A percentile compares a stretch with the other conserved stretches of the same genome.
Evolutionary conservation across 208 protist species (phyloP).

Genomic region (Wallacemonas rigidus): DNA sequence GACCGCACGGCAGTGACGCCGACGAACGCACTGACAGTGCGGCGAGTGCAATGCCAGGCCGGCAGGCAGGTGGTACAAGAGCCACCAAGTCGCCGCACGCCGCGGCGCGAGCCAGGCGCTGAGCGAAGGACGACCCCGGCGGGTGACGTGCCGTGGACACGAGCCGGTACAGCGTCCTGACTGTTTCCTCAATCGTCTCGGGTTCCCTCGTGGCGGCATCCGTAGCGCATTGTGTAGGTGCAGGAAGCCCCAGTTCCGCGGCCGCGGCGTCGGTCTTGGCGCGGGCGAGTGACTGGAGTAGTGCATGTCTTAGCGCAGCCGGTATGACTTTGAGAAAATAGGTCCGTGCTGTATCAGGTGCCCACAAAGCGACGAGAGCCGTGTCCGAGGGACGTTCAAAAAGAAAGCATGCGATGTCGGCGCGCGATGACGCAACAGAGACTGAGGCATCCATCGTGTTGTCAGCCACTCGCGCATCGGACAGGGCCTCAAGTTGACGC

Average conservation of each 20-base stretch:
- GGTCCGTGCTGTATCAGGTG: constrained; percentile 34
- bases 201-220: neutral
- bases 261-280: too few relatives aligned
- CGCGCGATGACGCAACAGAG: neutral
- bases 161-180: neutral
- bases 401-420: constrained; percentile 45
- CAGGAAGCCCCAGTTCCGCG: too few relatives aligned
- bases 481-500: neutral
- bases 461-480: neutral
- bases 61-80: constrained; percentile 22
- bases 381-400: constrained; percentile 47
- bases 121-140: neutral
- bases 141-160: neutral
- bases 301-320: constrained; percentile 36
- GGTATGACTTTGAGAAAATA: constrained; percentile 73
- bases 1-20: neutral
- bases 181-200: neutral
- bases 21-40: constrained; percentile 2
- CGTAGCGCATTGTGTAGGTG: too few relatives aligned
- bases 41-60: constrained; percentile 23
- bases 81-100: constrained; percentile 22
- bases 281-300: neutral
- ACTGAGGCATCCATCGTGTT: neutral
- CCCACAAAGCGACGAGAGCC: constrained; percentile 41
- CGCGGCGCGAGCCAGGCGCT: constrained; percentile 17